Percentiles rank a stretch among this genome's conserved stretches.
Evolutionary conservation across 768 basidiomycete genomes (phyloP).

Genomic region (Tephrocybe sp.): DNA sequence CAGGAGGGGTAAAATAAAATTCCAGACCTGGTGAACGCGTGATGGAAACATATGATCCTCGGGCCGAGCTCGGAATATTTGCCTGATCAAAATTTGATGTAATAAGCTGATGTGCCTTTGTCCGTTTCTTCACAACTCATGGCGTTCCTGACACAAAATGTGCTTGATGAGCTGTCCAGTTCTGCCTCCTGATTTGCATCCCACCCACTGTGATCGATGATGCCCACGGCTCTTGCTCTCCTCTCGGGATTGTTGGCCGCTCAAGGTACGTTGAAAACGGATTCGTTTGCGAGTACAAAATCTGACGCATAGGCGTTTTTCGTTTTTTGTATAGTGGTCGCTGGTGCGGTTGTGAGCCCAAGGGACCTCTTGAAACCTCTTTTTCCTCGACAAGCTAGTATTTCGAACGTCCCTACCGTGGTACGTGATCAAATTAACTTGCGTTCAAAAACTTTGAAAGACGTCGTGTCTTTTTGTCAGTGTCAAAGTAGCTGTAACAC

Average conservation of each 20-base stretch:
- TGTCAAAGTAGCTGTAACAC: constrained; percentile 7
- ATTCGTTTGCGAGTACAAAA: too few relatives aligned
- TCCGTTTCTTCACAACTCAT: background rate
- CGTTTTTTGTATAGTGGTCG: constrained; percentile 1
- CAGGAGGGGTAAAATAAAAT: too few relatives aligned
- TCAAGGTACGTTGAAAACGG: constrained; percentile 3
- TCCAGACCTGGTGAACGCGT: too few relatives aligned
- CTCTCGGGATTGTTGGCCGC: background rate
- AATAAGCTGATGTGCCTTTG: too few relatives aligned
- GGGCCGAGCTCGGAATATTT: too few relatives aligned
- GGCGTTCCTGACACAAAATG: too few relatives aligned
- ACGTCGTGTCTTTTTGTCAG: constrained; percentile 17
- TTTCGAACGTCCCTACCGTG: background rate
- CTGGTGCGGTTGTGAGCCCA: background rate
- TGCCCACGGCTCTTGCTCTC: background rate
- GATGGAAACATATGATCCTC: too few relatives aligned
- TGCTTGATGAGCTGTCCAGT: too few relatives aligned
- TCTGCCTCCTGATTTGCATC: background rate
- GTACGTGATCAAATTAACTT: background rate
- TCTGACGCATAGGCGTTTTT: too few relatives aligned
- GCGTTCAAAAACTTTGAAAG: background rate
- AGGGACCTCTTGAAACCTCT: background rate
- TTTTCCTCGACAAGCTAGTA: constrained; percentile 3
- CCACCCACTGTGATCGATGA: background rate
- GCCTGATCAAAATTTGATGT: too few relatives aligned